Percentiles rank a stretch among this genome's conserved stretches.
Evolutionary conservation across 495 filamentous ascomycete species (phyloP).

Genomic region (Ramalina intermedia): DNA sequence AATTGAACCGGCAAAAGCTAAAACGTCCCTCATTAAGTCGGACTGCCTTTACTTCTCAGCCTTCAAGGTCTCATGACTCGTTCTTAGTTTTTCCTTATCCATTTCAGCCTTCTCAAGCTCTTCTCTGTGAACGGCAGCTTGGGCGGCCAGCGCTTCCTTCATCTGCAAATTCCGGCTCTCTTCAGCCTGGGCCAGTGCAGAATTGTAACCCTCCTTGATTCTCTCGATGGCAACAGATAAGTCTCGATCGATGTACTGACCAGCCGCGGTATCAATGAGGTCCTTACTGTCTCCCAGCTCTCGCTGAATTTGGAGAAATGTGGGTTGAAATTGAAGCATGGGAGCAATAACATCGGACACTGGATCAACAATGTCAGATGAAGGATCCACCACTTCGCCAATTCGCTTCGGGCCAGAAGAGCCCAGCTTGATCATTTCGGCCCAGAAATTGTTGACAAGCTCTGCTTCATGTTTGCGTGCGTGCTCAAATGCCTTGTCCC

Average conservation of each 20-base stretch:
- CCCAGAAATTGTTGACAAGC: background rate
- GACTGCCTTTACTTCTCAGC: no score
- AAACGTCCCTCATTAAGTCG: no score
- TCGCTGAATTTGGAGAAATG: background rate
- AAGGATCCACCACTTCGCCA: background rate
- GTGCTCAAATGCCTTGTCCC: background rate
- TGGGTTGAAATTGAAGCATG: background rate
- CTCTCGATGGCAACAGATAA: background rate
- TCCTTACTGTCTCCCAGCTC: background rate
- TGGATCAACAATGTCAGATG: background rate
- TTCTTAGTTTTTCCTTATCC: no score
- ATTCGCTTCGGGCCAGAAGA: background rate
- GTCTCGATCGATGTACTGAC: background rate
- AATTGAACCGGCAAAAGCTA: no score
- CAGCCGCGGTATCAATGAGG: background rate
- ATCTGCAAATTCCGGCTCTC: background rate
- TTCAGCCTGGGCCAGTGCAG: background rate
- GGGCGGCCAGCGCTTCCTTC: background rate
- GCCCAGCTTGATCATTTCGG: background rate
- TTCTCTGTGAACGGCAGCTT: background rate
- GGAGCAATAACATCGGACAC: background rate
- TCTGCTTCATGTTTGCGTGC: background rate
- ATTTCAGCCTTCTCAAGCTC: background rate
- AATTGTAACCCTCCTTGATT: background rate
- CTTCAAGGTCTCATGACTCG: no score